Base-by-base conservation (phyloP, 2,329 filamentous ascomycete species). In the Simplicillium aogashimaense region DNA sequence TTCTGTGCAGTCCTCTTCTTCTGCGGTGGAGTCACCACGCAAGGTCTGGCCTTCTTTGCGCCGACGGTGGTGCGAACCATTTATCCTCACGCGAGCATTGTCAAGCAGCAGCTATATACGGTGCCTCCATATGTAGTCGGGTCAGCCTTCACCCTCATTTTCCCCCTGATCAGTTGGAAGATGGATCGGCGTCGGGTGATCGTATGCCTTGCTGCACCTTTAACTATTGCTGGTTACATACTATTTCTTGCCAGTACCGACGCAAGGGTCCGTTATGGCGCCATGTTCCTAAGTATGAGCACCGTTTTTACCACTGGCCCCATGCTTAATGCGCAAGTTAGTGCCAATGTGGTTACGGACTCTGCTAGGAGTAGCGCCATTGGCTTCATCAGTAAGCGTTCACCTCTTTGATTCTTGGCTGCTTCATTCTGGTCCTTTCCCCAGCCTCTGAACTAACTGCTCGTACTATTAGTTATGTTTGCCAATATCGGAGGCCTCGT, bases 401-500 rank as follows among this genome's bases (percentile, higher is more conserved):
- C n/a, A n/a, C n/a, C n/a, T n/a, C n/a, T n/a, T n/a, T n/a, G n/a
- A n/a, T n/a, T n/a, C n/a, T n/a, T n/a, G n/a, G n/a, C n/a, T n/a
- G n/a, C n/a, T n/a, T n/a, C n/a, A n/a, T n/a, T n/a, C n/a, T n/a
- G n/a, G n/a, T n/a, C n/a, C n/a, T n/a, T n/a, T n/a, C n/a, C n/a
- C n/a, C n/a, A n/a, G n/a, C n/a, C n/a, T n/a, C n/a, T n/a, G n/a
- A n/a, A n/a, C n/a, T n/a, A n/a, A n/a, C n/a, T n/a, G n/a, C n/a
- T n/a, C n/a, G n/a, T n/a, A n/a, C n/a, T n/a, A n/a, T n/a, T n/a
- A n/a, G 58, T 86, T 51, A 85, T 86, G 80, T 63, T 83, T 17
- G 83, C 81, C 20, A 86, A 85, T 41, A 54, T 86, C n/a, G 83
- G 83, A 2, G 83, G 81, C 0, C 55, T 86, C 29, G 69, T 83